Evolutionary conservation across 164 flowering plant genomes (phyloP).

Genomic region (Buxus sempervirens): DNA sequence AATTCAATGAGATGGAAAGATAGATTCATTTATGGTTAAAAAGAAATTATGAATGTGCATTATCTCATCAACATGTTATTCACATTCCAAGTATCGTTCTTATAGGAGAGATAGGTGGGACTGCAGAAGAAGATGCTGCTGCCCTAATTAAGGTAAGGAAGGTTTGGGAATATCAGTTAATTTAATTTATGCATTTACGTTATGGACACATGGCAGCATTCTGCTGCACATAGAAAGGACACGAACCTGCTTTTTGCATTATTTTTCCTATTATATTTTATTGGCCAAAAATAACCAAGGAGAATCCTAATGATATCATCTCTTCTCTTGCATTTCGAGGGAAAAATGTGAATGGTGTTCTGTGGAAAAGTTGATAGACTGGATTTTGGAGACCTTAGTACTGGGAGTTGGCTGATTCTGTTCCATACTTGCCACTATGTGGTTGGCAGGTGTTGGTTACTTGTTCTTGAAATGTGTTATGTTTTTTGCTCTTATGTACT

Average conservation of each 20-base stretch:
- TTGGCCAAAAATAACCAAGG: not conserved
- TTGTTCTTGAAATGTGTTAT: no score
- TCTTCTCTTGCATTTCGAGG: not conserved
- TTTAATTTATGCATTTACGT: not conserved
- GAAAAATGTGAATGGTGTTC: not conserved
- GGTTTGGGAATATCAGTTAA: not conserved
- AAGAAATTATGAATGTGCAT: not conserved
- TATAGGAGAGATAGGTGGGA: conserved; percentile 97
- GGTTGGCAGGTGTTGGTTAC: not conserved
- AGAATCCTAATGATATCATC: not conserved
- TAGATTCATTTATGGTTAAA: not conserved
- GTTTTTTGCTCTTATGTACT: no score
- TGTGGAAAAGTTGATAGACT: not conserved
- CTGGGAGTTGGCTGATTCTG: not conserved
- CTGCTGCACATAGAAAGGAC: not conserved
- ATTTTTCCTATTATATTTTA: not conserved
- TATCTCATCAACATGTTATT: conserved; percentile 1
- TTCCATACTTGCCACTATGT: not conserved
- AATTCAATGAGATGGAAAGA: not conserved
- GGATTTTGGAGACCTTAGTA: not conserved
- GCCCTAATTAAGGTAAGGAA: conserved; percentile 71
- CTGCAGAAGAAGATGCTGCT: conserved; percentile 99
- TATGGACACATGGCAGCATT: not conserved
- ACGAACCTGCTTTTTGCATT: not conserved
- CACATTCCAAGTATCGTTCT: conserved; percentile 72